Conservation (phyloP, 345 rosid species). For the Turnera subulata region DNA sequence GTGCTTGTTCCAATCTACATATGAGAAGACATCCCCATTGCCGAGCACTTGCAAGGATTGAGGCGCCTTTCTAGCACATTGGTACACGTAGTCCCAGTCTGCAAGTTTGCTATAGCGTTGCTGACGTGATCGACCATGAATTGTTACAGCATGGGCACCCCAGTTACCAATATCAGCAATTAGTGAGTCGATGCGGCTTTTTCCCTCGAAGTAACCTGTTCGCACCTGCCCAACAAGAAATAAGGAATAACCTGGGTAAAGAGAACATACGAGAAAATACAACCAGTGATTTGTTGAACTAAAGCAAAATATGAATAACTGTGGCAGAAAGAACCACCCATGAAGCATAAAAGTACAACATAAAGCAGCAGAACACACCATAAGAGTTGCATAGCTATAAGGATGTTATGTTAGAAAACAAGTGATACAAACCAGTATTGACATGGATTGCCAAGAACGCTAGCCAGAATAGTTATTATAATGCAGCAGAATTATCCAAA, state of each 20-base stretch:
- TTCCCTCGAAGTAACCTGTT: conserved; percentile 78
- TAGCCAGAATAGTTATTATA: too few relatives aligned
- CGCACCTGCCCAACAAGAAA: conserved; percentile 52
- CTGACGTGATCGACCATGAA: conserved; percentile 93
- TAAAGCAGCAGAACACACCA: too few relatives aligned
- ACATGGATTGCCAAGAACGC: too few relatives aligned
- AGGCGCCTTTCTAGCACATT: conserved; percentile 62
- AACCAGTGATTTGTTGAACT: not conserved
- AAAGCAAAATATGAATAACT: too few relatives aligned
- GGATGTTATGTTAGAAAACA: too few relatives aligned
- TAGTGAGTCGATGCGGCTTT: conserved; percentile 69
- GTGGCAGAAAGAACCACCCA: too few relatives aligned
- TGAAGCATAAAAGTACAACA: too few relatives aligned
- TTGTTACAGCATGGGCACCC: conserved; percentile 84
- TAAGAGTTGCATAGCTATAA: too few relatives aligned
- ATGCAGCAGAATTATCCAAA: not conserved
- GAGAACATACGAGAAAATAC: conserved; percentile 6
- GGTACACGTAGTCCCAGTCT: conserved; percentile 85
- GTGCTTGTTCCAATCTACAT: conserved; percentile 81
- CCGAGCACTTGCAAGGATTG: conserved; percentile 64
- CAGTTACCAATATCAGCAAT: conserved; percentile 69
- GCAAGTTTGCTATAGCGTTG: conserved; percentile 92
- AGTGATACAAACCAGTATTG: too few relatives aligned
- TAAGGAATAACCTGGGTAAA: not conserved
- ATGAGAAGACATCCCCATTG: conserved; percentile 81